phyloP scores from a whole-genome alignment of 2,329 filamentous ascomycete species.

The Beauveria australis region DNA sequence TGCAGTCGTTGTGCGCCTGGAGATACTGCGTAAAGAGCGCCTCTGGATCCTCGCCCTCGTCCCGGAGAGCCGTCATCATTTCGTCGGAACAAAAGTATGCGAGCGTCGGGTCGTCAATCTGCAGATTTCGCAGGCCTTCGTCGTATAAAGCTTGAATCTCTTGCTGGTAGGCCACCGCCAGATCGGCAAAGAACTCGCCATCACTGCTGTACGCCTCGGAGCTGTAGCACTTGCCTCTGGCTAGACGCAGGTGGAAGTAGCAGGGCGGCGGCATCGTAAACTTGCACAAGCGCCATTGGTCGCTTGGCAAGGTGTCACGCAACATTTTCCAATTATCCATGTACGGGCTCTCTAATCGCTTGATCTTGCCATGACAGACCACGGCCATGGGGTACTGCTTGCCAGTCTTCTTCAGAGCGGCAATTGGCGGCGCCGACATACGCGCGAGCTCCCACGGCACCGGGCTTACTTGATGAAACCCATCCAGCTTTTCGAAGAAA shows the following conservation, averaged over 20 bases:
- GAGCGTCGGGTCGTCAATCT: slow-evolving; percentile 57
- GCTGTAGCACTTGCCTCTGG: slow-evolving; percentile 44
- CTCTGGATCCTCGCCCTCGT: slow-evolving; percentile 52
- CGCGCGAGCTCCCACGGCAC: slow-evolving; percentile 31
- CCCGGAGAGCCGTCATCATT: slow-evolving; percentile 51
- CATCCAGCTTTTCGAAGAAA: slow-evolving; percentile 39
- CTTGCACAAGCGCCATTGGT: slow-evolving; percentile 56
- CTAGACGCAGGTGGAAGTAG: slow-evolving; percentile 54
- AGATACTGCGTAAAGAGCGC: slow-evolving; percentile 63
- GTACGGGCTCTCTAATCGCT: slow-evolving; percentile 32
- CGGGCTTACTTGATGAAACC: slow-evolving; percentile 30
- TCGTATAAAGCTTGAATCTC: slow-evolving; percentile 48
- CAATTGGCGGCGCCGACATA: slow-evolving; percentile 30
- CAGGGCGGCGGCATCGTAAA: slow-evolving; percentile 59
- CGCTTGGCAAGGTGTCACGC: slow-evolving; percentile 39
- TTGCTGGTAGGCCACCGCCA: slow-evolving; percentile 46
- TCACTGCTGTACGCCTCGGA: slow-evolving; percentile 43
- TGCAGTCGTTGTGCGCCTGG: slow-evolving; percentile 64
- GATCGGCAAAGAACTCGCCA: slow-evolving; percentile 48
- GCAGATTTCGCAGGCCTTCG: slow-evolving; percentile 46
- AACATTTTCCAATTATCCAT: slow-evolving; percentile 35
- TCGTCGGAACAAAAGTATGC: slow-evolving; percentile 61
- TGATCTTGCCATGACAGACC: slow-evolving; percentile 35
- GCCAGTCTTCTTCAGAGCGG: slow-evolving; percentile 29
- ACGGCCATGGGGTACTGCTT: slow-evolving; percentile 31